Evolutionary conservation across 768 basidiomycete genomes (phyloP), one percentile per base, ranked within the genome.

Genomic region (Boletus edulis): DNA sequence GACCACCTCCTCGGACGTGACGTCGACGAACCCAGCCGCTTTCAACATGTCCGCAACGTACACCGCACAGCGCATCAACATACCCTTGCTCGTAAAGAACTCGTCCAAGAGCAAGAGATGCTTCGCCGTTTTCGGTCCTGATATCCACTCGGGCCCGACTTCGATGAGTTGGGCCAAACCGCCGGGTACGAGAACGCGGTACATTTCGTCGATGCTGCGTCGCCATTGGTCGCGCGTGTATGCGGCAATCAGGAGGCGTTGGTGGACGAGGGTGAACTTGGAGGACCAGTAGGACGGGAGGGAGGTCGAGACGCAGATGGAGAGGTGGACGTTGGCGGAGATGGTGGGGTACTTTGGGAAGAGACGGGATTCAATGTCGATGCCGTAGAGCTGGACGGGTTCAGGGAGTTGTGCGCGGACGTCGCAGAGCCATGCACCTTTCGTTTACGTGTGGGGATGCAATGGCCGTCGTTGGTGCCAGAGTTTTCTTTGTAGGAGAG

Each of bases 131-230:
- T 58, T 58, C 1, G 49, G 32, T 5, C 65, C 62, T 1, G 60
- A 60, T 0, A 32, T 8, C 57, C 53, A 64, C 18, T 60, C 57
- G 35, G 62, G 55, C 2, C 60, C 61, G n/a, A 35, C 45, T 45
- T 75, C 72, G 31, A 67, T 53, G n/a, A 74, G 56, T 40, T 75
- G 73, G 3, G 60, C 61, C 29, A 64, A 71, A 4, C 73, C 73
- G 3, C 73, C 72, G 0, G 72, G 72, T 2, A 14, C 53, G 35
- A 75, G 64, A 1, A 72, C 69, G 5, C 73, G 62, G 44, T 60
- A 64, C 9, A 73, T 66, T 34, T 71, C 73, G 4, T 49, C 24
- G 14, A 72, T 52, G 6, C 43, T 60, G 0, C 49, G 32, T 6
- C 24, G 47, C 74, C 74, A 75, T 14, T 74, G 65, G 3, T 59